Evolutionary conservation across 495 filamentous ascomycete genomes (phyloP), one percentile per base, ranked within the genome.

Genomic region (Cercophora scortea): DNA sequence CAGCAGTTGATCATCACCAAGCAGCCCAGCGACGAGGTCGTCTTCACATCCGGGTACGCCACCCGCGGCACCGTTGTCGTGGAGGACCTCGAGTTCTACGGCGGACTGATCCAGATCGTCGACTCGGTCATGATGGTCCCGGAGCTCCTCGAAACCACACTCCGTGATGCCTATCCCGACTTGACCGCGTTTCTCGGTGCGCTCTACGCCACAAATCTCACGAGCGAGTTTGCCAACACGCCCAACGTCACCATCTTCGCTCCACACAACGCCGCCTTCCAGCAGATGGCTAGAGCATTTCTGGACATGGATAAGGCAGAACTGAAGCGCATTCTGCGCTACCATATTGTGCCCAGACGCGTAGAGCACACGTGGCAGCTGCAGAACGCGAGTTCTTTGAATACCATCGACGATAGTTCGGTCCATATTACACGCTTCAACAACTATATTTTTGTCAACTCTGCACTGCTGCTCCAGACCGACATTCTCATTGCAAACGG

Each of bases 401-500:
- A 58, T 8, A 74, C 78, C 3, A 42, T 71, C 1, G 53, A 65
- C 25, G 74, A 71, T 15, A 58, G 68, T 41, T 3, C 5, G n/a
- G 64, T 61, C 9, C 4, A 34, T 16, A 36, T 64, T 50, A 55
- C 57, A 13, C 54, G 56, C 10, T 33, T 54, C 42, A 55, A 46
- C 36, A 59, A 61, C 44, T 53, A 45, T 49, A 35, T 73, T 17
- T 76, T 64, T 49, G 65, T 72, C 54, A 77, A 79, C 60, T 65
- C 64, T 8, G 77, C 83, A 0, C 67, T 74, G 48, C 67, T 88
- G 16, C 55, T 84, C 13, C 53, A 66, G 34, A 56, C 78, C 0
- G 76, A 87, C 58, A 70, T 88, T 15, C 71, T 88, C 0, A 54
- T 85, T 42, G 65, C 71, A 17, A 85, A 85, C 48, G 85, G 85